These are phyloP conservation scores for Polymyxa betae DNA, from an alignment of 208 protist species.

Conservation along the genomic window DNA sequence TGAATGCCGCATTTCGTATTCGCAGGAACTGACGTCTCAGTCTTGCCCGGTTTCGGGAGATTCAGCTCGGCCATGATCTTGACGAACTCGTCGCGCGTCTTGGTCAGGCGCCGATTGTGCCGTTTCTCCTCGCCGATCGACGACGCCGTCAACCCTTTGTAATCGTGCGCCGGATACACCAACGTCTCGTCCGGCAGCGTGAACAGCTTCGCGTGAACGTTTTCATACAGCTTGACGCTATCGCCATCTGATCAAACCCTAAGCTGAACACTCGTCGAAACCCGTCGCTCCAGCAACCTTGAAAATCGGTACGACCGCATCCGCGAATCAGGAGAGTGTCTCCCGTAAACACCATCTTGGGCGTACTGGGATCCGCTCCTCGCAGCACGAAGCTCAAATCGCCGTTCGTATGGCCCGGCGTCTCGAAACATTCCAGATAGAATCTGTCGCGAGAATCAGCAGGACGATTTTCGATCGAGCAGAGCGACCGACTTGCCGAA, in stretches of 20 bases:
- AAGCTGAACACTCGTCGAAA: not conserved
- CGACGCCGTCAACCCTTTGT: conserved; percentile 62
- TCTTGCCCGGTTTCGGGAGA: conserved; percentile 58
- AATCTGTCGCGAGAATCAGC: not conserved
- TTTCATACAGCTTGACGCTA: conserved; percentile 58
- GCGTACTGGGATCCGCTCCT: not conserved
- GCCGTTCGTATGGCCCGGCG: conserved; percentile 66
- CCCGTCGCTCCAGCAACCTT: not conserved
- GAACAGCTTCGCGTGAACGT: conserved; percentile 65
- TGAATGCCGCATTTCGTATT: conserved; percentile 64
- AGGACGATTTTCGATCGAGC: not conserved
- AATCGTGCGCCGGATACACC: conserved; percentile 66
- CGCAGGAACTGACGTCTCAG: conserved; percentile 59
- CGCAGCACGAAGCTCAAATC: conserved; percentile 60
- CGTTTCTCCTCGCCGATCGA: conserved; percentile 61
- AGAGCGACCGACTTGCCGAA: conserved; percentile 48
- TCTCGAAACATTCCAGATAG: conserved; percentile 25
- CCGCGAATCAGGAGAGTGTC: conserved; percentile 65
- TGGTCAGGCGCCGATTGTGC: conserved; percentile 51
- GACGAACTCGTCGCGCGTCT: conserved; percentile 31
- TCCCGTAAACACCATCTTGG: conserved; percentile 64
- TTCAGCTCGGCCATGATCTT: conserved; percentile 59
- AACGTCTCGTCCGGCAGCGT: conserved; percentile 62
- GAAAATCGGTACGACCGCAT: conserved; percentile 67
- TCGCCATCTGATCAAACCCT: conserved; percentile 37